Evolutionary conservation across 352 stramenopile species (phyloP), one percentile per base, ranked within the genome.

Genomic region (Pythium phragmitis): DNA sequence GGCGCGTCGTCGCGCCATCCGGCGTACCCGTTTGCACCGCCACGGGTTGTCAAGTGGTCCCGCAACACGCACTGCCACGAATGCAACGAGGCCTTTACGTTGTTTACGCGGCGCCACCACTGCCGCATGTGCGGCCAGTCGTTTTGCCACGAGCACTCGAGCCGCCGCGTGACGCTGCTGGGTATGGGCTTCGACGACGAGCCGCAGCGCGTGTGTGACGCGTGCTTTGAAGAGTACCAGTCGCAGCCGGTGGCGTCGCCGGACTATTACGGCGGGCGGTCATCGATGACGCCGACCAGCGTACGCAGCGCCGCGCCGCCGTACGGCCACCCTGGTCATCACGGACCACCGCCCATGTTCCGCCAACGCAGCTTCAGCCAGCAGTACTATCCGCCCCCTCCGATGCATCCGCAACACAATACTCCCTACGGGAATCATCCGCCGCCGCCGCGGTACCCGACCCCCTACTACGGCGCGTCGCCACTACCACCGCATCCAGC

Each of bases 121-220:
- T 96, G 87, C 60, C 87, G 87, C 30, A 91, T 92, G 78, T 96
- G 87, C 49, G 87, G 87, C 21, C 89, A 90, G 47, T 94, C 85
- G 46, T 96, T 96, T 72, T 96, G 87, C 56, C 83, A 93, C 57
- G 74, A 94, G 39, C 85, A 94, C 64, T 94, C 87, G 37, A 92
- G 71, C 49, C 80, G 85, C 14, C 83, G 85, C 8, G 73, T 92
- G 16, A 80, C 84, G 12, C 72, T 96, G 19, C 74, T 85, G 19
- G 82, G 81, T 26, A 92, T 93, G 47, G 87, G 87, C 37, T 94
- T 92, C 41, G 82, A 93, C 45, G 75, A 91, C 48, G 85, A 92
- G 60, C 87, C 87, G 43, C 82, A 92, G 60, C 85, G 87, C 28
- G 87, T 96, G 63, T 96, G 87, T 46, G 85, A 96, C 55, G 77